Base-by-base conservation (phyloP, 768 basidiomycete genomes). In the Lenzites betulinus region DNA sequence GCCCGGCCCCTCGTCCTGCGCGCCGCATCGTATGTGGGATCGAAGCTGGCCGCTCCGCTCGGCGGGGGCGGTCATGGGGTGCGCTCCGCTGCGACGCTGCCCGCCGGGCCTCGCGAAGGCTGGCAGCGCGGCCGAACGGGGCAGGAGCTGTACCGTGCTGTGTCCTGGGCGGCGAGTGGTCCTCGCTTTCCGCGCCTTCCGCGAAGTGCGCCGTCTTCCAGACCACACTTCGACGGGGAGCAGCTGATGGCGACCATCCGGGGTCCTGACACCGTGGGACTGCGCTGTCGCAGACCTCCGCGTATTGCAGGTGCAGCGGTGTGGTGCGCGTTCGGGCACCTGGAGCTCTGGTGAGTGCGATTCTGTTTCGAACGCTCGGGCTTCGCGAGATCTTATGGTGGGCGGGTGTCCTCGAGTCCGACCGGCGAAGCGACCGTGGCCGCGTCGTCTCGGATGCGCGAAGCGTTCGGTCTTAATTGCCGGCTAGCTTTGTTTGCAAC, bases 41-140 rank as follows among this genome's bases (percentile, higher is more conserved):
- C 20, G 55, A 57, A 57, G 55, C 26, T 57, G 47, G 55, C 55
- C 35, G 38, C 36, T 50, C 48, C 55, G 55, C 55, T 57, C 50
- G 55, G 55, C 48, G 48, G 41, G 28, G 26, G 48, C 38, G 56
- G 48, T 58, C 56, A 58, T 58, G 56, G 50, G 56, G 49, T 47
- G 48, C 30, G 48, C 56, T 42, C 56, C 56, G 56, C 49, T 43
- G 48, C 56, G 50, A 50, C 56, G n/a, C 56, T 58, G 49, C 39
- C 56, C 16, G 9, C 56, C 16, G 9, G 56, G 47, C 26, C 39
- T 43, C 28, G 22, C 39, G 48, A 43, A 51, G 28, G 26, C 33
- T 18, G 28, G 3, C 38, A 9, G 30, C 39, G 26, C 13, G 38
- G 15, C 42, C 56, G 47, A n/a, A 50, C n/a, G 50, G n/a, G 56